phyloP scores from a whole-genome alignment of 108 stramenopile species.

The Aurantiochytrium sp. region DNA sequence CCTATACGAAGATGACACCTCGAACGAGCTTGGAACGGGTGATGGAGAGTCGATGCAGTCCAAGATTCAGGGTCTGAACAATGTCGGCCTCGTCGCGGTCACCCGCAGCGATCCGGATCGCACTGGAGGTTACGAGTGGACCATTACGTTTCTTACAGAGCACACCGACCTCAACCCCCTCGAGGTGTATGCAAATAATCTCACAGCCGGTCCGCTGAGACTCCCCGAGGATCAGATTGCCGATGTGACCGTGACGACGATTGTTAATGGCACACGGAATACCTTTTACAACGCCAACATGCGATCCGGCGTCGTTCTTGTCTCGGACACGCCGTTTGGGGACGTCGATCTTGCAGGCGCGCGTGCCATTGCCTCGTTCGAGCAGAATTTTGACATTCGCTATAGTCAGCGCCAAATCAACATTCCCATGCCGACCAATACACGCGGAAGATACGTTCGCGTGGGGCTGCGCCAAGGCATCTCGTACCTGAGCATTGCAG shows the following conservation, averaged over 20 bases:
- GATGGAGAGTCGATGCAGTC: constrained; percentile 11
- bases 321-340: neutral
- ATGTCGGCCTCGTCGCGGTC: neutral
- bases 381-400: neutral
- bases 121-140: neutral
- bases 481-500: neutral
- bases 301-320: neutral
- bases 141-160: neutral
- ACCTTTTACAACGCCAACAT: constrained; percentile 12
- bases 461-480: neutral
- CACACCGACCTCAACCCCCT: neutral
- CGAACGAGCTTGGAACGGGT: neutral
- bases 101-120: neutral
- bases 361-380: neutral
- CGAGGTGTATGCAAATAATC: neutral
- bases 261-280: neutral
- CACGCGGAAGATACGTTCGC: neutral
- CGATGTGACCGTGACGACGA: neutral
- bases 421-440: neutral
- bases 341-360: neutral
- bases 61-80: neutral
- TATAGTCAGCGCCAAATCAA: constrained; percentile 1
- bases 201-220: neutral
- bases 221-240: neutral
- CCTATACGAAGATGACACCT: neutral